Evolutionary conservation across 2,329 filamentous ascomycete species (phyloP), one percentile per base, ranked within the genome.

Genomic region (Colletotrichum chlorophyti): DNA sequence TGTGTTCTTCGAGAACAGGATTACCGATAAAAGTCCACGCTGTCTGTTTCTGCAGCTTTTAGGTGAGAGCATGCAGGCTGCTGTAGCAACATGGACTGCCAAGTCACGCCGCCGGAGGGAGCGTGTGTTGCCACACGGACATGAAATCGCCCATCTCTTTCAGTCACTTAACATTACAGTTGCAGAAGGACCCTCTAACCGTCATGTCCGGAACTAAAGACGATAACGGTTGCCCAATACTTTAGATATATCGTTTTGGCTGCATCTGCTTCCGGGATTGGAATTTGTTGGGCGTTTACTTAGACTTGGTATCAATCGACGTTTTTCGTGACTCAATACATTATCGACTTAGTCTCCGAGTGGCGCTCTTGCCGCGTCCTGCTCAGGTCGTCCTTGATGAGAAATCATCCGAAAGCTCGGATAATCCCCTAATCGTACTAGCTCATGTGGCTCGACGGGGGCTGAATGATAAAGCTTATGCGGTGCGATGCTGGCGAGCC

Each of bases 101-200:
- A 53, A 52, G 53, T n/a, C 35, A 32, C 15, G 40, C 19, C 26
- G 27, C 19, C 26, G 27, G 27, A 38, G 8, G 29, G 42, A 42
- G 37, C 29, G 54, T 54, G 42, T 41, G 32, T n/a, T 29, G n/a
- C 29, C 48, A 29, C 48, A 58, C 48, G 21, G 54, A 42, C 49
- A 31, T 35, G 12, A 24, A 10, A 21, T 29, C 15, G 24, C 14
- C 17, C 9, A 46, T 31, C 6, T n/a, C n/a, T n/a, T n/a, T n/a
- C n/a, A n/a, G n/a, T n/a, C n/a, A n/a, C n/a, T n/a, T n/a, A n/a
- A n/a, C n/a, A n/a, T n/a, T n/a, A n/a, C n/a, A n/a, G n/a, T n/a
- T n/a, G n/a, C n/a, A n/a, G n/a, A n/a, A n/a, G n/a, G n/a, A n/a
- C n/a, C n/a, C n/a, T n/a, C n/a, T n/a, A n/a, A n/a, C n/a, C n/a